These are phyloP conservation scores for Bertia moriformis DNA, from an alignment of 2,329 filamentous ascomycete genomes.

Conservation along the genomic window DNA sequence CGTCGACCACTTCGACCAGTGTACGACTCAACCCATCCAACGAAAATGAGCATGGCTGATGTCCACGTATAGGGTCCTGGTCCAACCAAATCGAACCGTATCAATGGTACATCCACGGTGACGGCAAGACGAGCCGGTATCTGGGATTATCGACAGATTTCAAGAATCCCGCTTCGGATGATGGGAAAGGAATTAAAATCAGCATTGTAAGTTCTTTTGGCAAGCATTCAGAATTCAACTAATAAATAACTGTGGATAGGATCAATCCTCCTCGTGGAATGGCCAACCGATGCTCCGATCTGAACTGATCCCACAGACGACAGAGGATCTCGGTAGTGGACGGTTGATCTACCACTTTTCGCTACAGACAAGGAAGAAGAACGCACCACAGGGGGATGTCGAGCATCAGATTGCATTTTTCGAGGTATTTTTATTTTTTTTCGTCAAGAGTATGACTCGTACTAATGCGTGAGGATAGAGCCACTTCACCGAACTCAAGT, in stretches of 20 bases:
- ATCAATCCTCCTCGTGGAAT: slow-evolving; percentile 53
- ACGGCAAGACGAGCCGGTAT: slow-evolving; percentile 37
- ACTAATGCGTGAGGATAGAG: no score
- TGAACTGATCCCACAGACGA: slow-evolving; percentile 60
- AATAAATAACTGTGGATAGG: slow-evolving; percentile 4
- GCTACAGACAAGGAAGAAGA: slow-evolving; percentile 40
- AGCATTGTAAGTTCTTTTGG: slow-evolving; percentile 34
- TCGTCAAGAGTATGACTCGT: no score
- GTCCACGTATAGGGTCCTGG: slow-evolving; percentile 34
- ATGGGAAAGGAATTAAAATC: slow-evolving; percentile 52
- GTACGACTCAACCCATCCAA: slow-evolving; percentile 3
- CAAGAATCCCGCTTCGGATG: slow-evolving; percentile 53
- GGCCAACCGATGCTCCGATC: slow-evolving; percentile 59
- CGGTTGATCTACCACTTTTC: slow-evolving; percentile 62
- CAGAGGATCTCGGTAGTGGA: slow-evolving; percentile 46
- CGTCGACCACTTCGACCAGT: slow-evolving; percentile 38
- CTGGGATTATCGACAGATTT: slow-evolving; percentile 42
- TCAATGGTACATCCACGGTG: slow-evolving; percentile 66
- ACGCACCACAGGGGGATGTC: slow-evolving; percentile 42
- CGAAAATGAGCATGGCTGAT: not conserved
- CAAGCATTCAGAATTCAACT: not conserved
- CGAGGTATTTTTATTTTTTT: no score
- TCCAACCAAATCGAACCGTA: slow-evolving; percentile 55
- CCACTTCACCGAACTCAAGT: slow-evolving; percentile 65
- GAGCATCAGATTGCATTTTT: slow-evolving; percentile 55